These are phyloP conservation scores for Didymella pomorum DNA, from an alignment of 2,329 filamentous ascomycete species.

Conservation along the genomic window DNA sequence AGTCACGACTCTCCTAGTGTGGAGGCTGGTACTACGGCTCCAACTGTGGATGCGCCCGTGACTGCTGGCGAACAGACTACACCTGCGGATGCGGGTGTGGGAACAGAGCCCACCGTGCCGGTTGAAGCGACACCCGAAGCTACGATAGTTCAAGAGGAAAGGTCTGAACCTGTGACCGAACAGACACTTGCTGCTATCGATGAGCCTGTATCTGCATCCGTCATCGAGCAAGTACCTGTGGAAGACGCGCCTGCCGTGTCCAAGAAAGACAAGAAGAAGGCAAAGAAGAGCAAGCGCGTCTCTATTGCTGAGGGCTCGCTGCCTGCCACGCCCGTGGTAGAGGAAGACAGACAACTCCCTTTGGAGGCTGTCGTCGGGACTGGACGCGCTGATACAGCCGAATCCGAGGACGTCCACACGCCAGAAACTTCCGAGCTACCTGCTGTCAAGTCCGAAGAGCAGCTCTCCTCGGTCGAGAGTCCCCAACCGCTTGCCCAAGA, in stretches of 20 bases:
- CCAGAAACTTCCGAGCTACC: not conserved
- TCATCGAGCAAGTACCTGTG: not conserved
- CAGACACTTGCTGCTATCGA: not conserved
- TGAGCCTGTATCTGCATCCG: not conserved
- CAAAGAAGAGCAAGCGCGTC: constrained; percentile 11
- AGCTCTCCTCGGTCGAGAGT: not conserved
- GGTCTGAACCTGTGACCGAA: not conserved
- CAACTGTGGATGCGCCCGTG: not conserved
- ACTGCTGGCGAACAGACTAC: not conserved
- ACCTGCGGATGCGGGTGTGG: not conserved
- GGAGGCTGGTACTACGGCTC: not conserved
- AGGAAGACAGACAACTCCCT: constrained; percentile 6
- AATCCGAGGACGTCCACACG: not conserved
- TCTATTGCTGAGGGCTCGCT: constrained; percentile 13
- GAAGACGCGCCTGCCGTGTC: constrained; percentile 8
- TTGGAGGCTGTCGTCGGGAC: not conserved
- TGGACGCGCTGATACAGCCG: not conserved
- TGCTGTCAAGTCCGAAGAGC: not conserved
- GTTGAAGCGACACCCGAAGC: constrained; percentile 6
- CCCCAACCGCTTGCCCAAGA: not conserved
- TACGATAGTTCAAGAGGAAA: not conserved
- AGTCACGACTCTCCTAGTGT: not conserved
- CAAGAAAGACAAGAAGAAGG: constrained; percentile 16
- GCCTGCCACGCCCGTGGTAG: not conserved
- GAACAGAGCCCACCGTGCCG: constrained; percentile 11